Conservation (phyloP, 345 rosid species). For the Triadica sebifera region DNA sequence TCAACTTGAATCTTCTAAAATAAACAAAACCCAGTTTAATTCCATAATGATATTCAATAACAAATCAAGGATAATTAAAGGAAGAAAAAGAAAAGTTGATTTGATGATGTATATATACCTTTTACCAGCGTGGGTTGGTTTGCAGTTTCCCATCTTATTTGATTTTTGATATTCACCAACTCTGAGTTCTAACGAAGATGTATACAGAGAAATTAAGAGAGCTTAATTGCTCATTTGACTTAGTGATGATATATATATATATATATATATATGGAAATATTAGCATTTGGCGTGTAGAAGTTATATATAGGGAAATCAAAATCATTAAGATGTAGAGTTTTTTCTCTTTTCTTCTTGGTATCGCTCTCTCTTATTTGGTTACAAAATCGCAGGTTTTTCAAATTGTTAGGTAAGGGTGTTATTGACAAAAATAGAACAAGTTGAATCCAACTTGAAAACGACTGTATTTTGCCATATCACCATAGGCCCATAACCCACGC, state of each 20-base stretch:
- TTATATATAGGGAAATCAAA: background rate
- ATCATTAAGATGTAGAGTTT: too few relatives aligned
- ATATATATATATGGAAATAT: too few relatives aligned
- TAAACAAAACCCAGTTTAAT: background rate
- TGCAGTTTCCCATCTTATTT: background rate
- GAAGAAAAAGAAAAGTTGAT: background rate
- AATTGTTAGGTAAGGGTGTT: conserved; percentile 28
- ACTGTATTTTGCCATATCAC: conserved; percentile 6
- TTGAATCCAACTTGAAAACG: conserved; percentile 28
- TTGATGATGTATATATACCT: conserved; percentile 12
- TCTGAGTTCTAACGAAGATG: too few relatives aligned
- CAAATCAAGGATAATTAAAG: background rate
- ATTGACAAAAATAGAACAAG: conserved; percentile 16
- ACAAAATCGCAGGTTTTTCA: conserved; percentile 10
- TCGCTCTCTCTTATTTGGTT: conserved; percentile 3
- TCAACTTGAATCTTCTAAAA: conserved; percentile 12
- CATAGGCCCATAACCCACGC: background rate
- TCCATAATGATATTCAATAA: too few relatives aligned
- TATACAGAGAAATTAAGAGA: too few relatives aligned
- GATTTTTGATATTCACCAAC: too few relatives aligned
- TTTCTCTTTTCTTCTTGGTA: background rate
- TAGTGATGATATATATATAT: too few relatives aligned
- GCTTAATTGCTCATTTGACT: too few relatives aligned
- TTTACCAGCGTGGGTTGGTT: background rate
- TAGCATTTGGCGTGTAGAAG: too few relatives aligned